phyloP scores from a whole-genome alignment of 192 early-diverging fungal genomes.

The Ambispora gerdemannii region DNA sequence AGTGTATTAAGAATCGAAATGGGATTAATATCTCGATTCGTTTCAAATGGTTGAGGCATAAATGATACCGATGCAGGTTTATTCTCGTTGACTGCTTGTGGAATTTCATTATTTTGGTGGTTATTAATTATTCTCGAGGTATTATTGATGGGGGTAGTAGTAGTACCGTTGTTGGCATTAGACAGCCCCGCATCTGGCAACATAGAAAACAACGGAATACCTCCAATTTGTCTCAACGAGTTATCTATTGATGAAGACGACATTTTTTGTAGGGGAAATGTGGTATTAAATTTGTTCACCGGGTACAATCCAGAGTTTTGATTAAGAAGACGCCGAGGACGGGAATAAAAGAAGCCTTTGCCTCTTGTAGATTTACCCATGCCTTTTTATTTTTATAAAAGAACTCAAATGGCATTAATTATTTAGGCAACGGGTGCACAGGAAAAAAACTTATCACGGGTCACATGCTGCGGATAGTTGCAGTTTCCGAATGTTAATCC shows the following conservation, averaged over 20 bases:
- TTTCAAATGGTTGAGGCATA: not conserved
- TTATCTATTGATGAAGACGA: not conserved
- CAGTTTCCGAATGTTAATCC: too few relatives aligned
- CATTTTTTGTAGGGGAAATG: too few relatives aligned
- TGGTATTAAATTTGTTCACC: too few relatives aligned
- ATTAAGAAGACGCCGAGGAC: too few relatives aligned
- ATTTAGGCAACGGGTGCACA: too few relatives aligned
- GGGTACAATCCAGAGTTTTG: too few relatives aligned
- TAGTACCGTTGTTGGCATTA: not conserved
- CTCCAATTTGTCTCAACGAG: not conserved
- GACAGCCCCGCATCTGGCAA: not conserved
- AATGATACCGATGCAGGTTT: not conserved
- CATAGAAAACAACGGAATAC: not conserved
- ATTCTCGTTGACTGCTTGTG: not conserved
- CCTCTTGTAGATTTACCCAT: too few relatives aligned
- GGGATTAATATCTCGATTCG: not conserved
- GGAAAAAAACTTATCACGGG: too few relatives aligned
- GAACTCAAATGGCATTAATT: too few relatives aligned
- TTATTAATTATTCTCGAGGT: not conserved
- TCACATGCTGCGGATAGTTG: too few relatives aligned
- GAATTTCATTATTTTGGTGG: not conserved
- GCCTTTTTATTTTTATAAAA: too few relatives aligned
- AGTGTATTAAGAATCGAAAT: slow-evolving; percentile 20
- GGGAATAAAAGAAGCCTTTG: too few relatives aligned
- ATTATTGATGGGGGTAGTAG: not conserved